A percentile compares a stretch with the other conserved stretches of the same genome.
These are phyloP conservation scores for Rhodotorula sp. DNA, from an alignment of 1,284 basidiomycete species.

Conservation along the genomic window DNA sequence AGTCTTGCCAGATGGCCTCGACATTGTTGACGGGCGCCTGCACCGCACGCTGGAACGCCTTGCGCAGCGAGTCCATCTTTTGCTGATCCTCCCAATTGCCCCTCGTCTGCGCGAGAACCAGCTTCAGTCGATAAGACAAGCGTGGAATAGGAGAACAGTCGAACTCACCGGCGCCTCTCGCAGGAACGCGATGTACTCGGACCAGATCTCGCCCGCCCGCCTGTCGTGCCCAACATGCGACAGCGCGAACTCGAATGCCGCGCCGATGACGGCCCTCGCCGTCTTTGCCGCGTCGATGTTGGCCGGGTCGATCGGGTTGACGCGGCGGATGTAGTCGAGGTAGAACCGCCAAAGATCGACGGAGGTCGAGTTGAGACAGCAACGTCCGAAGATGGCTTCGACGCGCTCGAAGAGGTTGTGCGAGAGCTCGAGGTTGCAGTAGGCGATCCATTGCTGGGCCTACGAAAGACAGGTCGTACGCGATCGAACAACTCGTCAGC, in stretches of 20 bases:
- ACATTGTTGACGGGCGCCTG: conserved; percentile 92
- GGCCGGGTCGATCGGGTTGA: conserved; percentile 52
- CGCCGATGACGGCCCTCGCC: conserved; percentile 71
- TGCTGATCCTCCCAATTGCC: conserved; percentile 94
- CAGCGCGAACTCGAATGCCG: conserved; percentile 91
- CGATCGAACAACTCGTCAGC: background rate
- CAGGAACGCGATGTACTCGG: conserved; percentile 74
- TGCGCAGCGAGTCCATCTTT: conserved; percentile 88
- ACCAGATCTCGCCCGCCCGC: conserved; percentile 59
- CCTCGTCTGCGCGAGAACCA: conserved; percentile 56
- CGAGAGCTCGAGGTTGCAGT: conserved; percentile 64
- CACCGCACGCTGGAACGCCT: conserved; percentile 88
- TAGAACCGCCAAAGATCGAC: conserved; percentile 87
- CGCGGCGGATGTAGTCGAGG: conserved; percentile 71
- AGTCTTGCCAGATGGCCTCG: conserved; percentile 90
- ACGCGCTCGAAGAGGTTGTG: conserved; percentile 66
- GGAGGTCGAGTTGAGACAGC: conserved; percentile 73
- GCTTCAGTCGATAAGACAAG: background rate
- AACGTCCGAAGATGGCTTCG: conserved; percentile 75
- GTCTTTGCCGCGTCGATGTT: conserved; percentile 53
- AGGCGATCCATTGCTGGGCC: conserved; percentile 52
- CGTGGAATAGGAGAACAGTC: background rate
- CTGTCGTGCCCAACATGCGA: conserved; percentile 77
- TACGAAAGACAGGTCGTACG: conserved; percentile 22
- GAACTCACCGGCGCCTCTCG: conserved; percentile 68